Percentiles rank a stretch among this genome's conserved stretches.
phyloP scores from a whole-genome alignment of 2,329 filamentous ascomycete species.

The Trichoderma brevicompactum region DNA sequence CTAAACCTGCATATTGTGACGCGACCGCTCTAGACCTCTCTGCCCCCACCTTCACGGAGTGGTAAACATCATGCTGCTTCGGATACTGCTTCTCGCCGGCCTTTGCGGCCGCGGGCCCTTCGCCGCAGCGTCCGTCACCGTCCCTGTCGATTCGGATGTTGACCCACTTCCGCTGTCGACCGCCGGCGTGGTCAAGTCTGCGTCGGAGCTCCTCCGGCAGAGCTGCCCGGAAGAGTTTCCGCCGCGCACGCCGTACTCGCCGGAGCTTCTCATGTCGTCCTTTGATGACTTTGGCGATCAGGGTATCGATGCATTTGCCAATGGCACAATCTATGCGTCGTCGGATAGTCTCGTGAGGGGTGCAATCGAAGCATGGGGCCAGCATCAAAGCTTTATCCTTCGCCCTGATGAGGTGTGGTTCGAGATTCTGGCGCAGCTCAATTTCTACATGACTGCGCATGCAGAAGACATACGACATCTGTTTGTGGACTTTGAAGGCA shows the following conservation, averaged over 20 bases:
- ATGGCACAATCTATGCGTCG: conserved; percentile 37
- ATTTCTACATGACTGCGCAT: conserved; percentile 54
- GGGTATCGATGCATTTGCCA: conserved; percentile 28
- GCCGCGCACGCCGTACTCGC: conserved; percentile 32
- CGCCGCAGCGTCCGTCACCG: conserved; percentile 16
- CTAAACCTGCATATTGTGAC: background rate
- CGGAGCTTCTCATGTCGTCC: conserved; percentile 40
- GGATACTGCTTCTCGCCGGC: conserved; percentile 9
- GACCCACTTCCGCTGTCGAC: conserved; percentile 36
- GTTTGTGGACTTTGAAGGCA: conserved; percentile 52
- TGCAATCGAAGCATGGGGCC: conserved; percentile 53
- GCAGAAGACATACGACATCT: conserved; percentile 50
- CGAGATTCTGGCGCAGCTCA: conserved; percentile 56
- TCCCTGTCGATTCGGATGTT: conserved; percentile 32
- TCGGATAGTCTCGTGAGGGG: conserved; percentile 50
- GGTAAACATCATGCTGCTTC: conserved; percentile 6
- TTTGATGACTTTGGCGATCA: conserved; percentile 33
- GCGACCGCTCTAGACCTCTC: background rate
- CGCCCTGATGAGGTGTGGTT: conserved; percentile 62
- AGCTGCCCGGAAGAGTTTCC: conserved; percentile 44
- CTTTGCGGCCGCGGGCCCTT: conserved; percentile 9
- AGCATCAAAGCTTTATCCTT: conserved; percentile 54
- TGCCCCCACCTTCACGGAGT: background rate
- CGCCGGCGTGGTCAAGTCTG: conserved; percentile 35
- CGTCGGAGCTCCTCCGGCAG: conserved; percentile 38